Percentiles rank a stretch among this genome's conserved stretches.
phyloP scores from a whole-genome alignment of 2,329 filamentous ascomycete species.

The Mollisiaceae sp. region DNA sequence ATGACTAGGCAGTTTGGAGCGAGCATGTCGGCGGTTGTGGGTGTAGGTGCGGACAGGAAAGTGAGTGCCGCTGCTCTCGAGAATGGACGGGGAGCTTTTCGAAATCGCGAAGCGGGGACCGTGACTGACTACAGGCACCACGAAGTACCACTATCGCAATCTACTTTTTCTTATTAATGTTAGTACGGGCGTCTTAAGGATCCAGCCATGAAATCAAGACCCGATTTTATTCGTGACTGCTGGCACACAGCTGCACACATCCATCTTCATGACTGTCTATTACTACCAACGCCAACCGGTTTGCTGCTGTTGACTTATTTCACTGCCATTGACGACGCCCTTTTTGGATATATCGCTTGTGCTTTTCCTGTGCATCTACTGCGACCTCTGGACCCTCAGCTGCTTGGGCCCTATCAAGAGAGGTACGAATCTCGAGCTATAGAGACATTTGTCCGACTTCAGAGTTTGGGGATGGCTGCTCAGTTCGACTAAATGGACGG shows the following conservation, averaged over 20 bases:
- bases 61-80: slow-evolving; percentile 7
- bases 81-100: slow-evolving; percentile 10
- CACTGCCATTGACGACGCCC: slow-evolving; percentile 23
- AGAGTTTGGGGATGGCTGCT: not conserved
- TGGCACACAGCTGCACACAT: slow-evolving; percentile 11
- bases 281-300: slow-evolving; percentile 27
- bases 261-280: slow-evolving; percentile 18
- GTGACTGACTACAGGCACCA: not conserved
- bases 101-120: slow-evolving; percentile 15
- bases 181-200: not conserved
- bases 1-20: slow-evolving; percentile 22
- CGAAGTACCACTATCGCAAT: not conserved
- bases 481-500: not conserved
- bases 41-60: slow-evolving; percentile 13
- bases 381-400: slow-evolving; percentile 6
- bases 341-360: slow-evolving; percentile 16
- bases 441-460: slow-evolving; percentile 17
- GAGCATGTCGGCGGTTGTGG: slow-evolving; percentile 32
- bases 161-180: not conserved
- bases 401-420: slow-evolving; percentile 25
- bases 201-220: not conserved
- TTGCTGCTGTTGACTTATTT: slow-evolving; percentile 19
- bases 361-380: slow-evolving; percentile 15
- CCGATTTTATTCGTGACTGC: slow-evolving; percentile 7
- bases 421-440: slow-evolving; percentile 28